Evolutionary conservation across 306 rosid species (phyloP), one percentile per base, ranked within the genome.

Genomic region (Inga oerstediana): DNA sequence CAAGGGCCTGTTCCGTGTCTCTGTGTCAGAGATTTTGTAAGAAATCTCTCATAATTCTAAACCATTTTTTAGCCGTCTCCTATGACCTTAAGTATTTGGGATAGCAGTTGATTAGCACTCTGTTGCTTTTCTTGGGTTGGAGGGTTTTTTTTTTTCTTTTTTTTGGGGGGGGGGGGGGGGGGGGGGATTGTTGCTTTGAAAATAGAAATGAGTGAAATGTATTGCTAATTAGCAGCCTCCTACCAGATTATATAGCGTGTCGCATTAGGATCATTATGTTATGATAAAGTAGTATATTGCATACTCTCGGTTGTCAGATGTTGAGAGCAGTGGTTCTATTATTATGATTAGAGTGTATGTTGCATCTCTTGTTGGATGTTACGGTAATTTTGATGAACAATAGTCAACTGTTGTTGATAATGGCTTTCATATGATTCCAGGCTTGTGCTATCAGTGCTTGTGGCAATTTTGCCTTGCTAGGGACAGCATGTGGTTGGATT

Each of bases 401-500:
- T 56, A 43, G 24, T 78, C 48, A 64, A 10, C 64, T 70, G 37
- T 76, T 8, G 74, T 86, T 86, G 84, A 87, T 17, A 44, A 34
- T 62, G 27, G 56, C 72, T 74, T 84, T 87, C 83, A 45, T 80
- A 43, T 88, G 83, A 59, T 82, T 41, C 85, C 91, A 96, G 99
- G 90, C 94, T 80, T 93, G 98, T 81, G 93, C 97, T 46, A 93
- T 96, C 82, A 92, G 97, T 83, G 93, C 97, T 71, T 96, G 99
- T 89, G 99, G 99, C 80, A 96, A 96, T 88, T 93, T 93, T 84
- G 97, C 94, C 59, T 16, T 96, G 74, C 84, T 96, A 79, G 99
- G 99, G 77, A 96, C 99, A 69, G 94, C 90, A n/a, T 94, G 89
- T 90, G 99, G 99, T 79, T 96, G 99, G 97, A 89, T 96, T 80